A percentile compares a stretch with the other conserved stretches of the same genome.
phyloP scores from a whole-genome alignment of 768 basidiomycete species.

The Hebeloma cylindrosporum region DNA sequence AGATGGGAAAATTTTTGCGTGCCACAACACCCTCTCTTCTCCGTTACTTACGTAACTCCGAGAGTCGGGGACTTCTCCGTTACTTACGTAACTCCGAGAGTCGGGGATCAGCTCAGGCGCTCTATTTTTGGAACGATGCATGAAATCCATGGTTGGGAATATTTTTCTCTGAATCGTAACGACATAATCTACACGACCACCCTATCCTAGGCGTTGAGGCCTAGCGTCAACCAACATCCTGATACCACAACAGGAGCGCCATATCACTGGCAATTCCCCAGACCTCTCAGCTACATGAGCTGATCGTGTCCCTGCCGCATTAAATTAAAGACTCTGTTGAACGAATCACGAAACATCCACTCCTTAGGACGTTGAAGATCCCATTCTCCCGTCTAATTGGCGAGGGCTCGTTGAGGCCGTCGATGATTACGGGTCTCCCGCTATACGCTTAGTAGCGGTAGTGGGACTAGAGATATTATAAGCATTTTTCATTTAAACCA shows the following conservation, averaged over 20 bases:
- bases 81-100: too few relatives aligned
- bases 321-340: constrained; percentile 48
- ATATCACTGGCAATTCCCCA: constrained; percentile 12
- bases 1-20: too few relatives aligned
- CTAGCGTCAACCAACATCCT: too few relatives aligned
- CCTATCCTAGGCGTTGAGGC: constrained; percentile 51
- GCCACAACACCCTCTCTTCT: too few relatives aligned
- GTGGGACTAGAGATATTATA: too few relatives aligned
- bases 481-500: too few relatives aligned
- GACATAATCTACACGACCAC: constrained; percentile 7
- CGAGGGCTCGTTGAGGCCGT: constrained; percentile 83
- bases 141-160: too few relatives aligned
- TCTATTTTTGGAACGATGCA: too few relatives aligned
- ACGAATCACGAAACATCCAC: constrained; percentile 51
- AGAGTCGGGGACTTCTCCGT: too few relatives aligned
- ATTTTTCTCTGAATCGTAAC: too few relatives aligned
- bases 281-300: constrained; percentile 29
- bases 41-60: too few relatives aligned
- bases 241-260: constrained; percentile 4
- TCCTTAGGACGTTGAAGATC: constrained; percentile 68
- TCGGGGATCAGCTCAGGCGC: too few relatives aligned
- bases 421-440: constrained; percentile 35
- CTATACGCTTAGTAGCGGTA: constrained; percentile 46
- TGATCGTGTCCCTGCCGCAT: constrained; percentile 40
- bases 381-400: constrained; percentile 53